phyloP scores from a whole-genome alignment of 257 asterid genomes.

The Ophiorrhiza pumila region DNA sequence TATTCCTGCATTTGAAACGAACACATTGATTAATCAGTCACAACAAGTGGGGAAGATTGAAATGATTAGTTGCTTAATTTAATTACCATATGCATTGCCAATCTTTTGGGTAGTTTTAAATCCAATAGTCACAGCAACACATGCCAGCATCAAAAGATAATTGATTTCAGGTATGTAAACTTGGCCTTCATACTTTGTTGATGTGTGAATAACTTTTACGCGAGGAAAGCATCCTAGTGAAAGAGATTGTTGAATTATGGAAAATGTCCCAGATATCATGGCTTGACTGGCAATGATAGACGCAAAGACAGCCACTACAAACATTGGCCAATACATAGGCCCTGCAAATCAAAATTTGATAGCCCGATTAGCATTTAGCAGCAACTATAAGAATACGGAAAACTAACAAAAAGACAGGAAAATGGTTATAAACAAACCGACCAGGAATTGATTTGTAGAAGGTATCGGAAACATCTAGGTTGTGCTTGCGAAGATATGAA shows the following conservation, averaged over 20 bases:
- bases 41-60: not conserved
- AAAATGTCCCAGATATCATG: conserved; percentile 54
- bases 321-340: conserved; percentile 58
- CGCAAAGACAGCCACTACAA: conserved; percentile 47
- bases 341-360: conserved; percentile 22
- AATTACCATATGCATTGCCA: conserved; percentile 59
- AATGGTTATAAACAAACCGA: not conserved
- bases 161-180: conserved; percentile 55
- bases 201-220: conserved; percentile 51
- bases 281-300: conserved; percentile 64
- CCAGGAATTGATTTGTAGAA: conserved; percentile 60
- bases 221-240: conserved; percentile 61
- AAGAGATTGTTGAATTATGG: conserved; percentile 56
- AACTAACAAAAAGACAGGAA: not conserved
- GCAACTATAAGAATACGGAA: not conserved
- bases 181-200: conserved; percentile 45
- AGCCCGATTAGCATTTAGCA: no score
- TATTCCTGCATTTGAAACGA: conserved; percentile 34
- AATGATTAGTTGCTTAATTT: not conserved
- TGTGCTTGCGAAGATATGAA: conserved; percentile 43
- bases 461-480: conserved; percentile 20
- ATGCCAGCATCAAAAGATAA: conserved; percentile 51
- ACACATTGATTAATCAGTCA: not conserved
- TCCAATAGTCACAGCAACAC: conserved; percentile 41
- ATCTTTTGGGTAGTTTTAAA: conserved; percentile 39